These are phyloP conservation scores for Jatropha curcas DNA, from an alignment of 345 rosid species.

Conservation along the genomic window DNA sequence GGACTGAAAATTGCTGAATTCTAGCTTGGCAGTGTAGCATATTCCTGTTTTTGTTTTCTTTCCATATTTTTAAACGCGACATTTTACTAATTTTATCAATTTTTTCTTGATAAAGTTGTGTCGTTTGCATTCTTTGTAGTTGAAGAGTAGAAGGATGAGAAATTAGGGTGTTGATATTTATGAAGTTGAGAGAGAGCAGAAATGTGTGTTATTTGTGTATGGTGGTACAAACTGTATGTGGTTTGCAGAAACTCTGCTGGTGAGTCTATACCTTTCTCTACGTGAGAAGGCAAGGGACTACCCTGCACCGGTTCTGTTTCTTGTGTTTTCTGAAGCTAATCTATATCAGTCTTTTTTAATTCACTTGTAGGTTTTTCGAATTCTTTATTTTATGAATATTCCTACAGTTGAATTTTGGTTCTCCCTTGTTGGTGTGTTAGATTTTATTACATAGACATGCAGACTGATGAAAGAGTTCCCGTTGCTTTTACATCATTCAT, in stretches of 20 bases:
- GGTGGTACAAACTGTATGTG: not conserved
- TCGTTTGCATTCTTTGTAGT: not conserved
- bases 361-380: not conserved
- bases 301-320: not conserved
- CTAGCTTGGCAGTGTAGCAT: not conserved
- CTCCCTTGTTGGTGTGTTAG: not conserved
- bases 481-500: not conserved
- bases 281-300: not conserved
- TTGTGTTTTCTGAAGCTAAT: not conserved
- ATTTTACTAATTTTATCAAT: not conserved
- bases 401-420: not conserved
- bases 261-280: not conserved
- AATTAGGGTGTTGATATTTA: not conserved
- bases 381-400: not conserved
- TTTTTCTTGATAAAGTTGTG: not conserved
- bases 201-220: not conserved
- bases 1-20: not conserved
- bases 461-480: not conserved
- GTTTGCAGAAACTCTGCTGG: not conserved
- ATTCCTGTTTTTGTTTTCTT: not conserved
- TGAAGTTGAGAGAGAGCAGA: not conserved
- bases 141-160: not conserved
- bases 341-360: not conserved
- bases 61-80: no score
- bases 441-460: not conserved